These are phyloP conservation scores for Colletotrichum somersetense DNA, from an alignment of 2,329 filamentous ascomycete species.

Conservation along the genomic window DNA sequence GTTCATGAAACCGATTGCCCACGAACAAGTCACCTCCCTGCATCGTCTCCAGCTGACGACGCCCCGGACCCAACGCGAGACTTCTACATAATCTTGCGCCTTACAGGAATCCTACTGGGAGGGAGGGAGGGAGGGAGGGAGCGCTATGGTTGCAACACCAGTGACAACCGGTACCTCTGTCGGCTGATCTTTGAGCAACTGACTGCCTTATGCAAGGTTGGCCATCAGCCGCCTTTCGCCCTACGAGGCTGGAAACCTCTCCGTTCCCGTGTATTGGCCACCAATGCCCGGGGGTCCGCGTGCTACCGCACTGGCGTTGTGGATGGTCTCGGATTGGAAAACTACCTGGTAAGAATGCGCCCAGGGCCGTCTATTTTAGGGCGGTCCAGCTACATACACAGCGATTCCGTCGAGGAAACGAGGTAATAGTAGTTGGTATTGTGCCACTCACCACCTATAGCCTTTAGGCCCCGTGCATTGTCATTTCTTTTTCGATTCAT, in stretches of 20 bases:
- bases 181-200: not conserved
- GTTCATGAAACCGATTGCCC: not conserved
- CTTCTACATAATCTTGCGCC: not conserved
- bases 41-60: no score
- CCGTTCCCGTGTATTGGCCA: constrained; percentile 1
- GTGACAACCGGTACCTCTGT: not conserved
- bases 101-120: not conserved
- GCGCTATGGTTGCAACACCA: not conserved
- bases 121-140: not conserved
- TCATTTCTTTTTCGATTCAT: not conserved
- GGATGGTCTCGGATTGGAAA: no score
- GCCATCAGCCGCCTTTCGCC: constrained; percentile 3
- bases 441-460: no score
- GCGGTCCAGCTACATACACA: not conserved
- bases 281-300: not conserved
- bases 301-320: not conserved
- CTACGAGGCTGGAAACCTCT: constrained; percentile 15
- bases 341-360: not conserved
- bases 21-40: no score
- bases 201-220: not conserved
- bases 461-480: constrained; percentile 6
- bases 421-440: not conserved
- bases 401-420: not conserved
- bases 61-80: not conserved
- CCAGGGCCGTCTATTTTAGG: not conserved